Evolutionary conservation across 148 eudicot species (phyloP), one percentile per base, ranked within the genome.

Genomic region (Beta vulgaris): DNA sequence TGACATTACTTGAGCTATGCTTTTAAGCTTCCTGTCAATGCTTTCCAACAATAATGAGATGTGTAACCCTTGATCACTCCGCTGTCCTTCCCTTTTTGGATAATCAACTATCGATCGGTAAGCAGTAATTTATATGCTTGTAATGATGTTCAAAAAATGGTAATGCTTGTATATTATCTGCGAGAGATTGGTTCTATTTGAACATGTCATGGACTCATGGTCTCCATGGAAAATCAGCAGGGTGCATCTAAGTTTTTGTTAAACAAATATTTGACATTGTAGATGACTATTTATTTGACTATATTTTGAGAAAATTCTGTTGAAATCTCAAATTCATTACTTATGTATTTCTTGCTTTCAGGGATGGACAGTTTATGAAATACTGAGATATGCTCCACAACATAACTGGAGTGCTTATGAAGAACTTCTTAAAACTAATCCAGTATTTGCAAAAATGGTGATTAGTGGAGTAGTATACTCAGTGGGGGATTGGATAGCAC

Each of bases 391-490:
- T 73, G 97, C 97, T 48, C 99, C 99, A 57, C 89, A 86, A 42
- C 99, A 95, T 83, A 95, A 87, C 77, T 95, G 97, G 99, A 84
- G 40, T 75, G 99, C 99, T 21, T 95, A 95, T 34, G 99, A 92
- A 84, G 94, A 83, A 85, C 92, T 89, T 76, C 89, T 95, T 49
- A 95, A 85, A 85, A 80, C 91, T 48, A 92, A 95, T 60, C 99
- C 99, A 0, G 92, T 95, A 12, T 80, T 95, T 25, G 96, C 99
- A 0, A 95, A 95, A 82, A 95, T 92, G 99, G 81, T 88, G 69
- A 95, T 95, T 68, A 95, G 99, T 81, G 99, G 99, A 81, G 91
- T 95, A 26, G 99, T 95, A 46, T 95, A 95, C 82, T 90, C 99
- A 48, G 3, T 92, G 15, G 99, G 99, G 61, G 99, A 95, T 84